A percentile compares a stretch with the other conserved stretches of the same genome.
These are phyloP conservation scores for Gillenia trifoliata DNA, from an alignment of 306 rosid genomes.

Conservation along the genomic window DNA sequence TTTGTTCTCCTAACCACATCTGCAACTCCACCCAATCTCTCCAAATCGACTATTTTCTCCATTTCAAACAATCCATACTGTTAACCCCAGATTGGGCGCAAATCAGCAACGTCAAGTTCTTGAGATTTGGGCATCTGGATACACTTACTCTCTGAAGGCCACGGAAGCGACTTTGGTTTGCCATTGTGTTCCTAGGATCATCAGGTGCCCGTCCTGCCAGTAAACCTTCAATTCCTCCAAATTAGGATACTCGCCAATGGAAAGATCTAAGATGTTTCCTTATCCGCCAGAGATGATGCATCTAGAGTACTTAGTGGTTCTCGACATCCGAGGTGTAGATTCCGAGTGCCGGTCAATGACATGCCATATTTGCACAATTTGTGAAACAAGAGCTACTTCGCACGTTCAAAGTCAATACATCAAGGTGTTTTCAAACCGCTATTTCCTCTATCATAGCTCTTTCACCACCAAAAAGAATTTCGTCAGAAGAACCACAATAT, in stretches of 20 bases:
- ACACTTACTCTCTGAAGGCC: neutral
- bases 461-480: neutral
- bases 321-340: neutral
- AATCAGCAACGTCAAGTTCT: neutral
- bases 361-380: neutral
- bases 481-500: neutral
- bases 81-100: neutral
- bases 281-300: neutral
- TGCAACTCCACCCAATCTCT: neutral
- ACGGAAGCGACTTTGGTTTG: neutral
- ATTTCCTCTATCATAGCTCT: neutral
- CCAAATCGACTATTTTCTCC: neutral
- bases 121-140: neutral
- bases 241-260: too few species aligned
- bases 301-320: neutral
- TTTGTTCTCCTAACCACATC: neutral
- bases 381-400: neutral
- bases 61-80: neutral
- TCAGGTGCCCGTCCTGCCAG: neutral
- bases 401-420: neutral
- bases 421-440: neutral
- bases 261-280: neutral
- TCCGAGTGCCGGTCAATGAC: neutral
- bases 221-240: neutral
- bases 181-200: neutral